Evolutionary conservation across 257 asterid genomes (phyloP).

Genomic region (Asclepias syriaca): DNA sequence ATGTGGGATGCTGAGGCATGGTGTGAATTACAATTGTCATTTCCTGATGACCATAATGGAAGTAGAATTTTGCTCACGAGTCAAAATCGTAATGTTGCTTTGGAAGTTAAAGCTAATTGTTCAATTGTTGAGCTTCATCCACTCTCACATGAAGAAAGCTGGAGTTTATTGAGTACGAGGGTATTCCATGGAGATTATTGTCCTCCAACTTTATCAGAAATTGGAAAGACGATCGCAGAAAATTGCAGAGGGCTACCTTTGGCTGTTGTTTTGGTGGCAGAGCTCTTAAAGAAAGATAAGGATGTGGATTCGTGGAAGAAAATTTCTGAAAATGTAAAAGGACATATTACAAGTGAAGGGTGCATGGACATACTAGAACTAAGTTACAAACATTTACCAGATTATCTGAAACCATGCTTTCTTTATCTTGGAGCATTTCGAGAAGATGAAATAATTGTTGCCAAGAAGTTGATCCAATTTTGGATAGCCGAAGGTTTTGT

Average conservation of each 20-base stretch:
- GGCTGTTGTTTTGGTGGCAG: background rate
- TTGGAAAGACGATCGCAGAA: background rate
- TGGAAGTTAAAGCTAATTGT: background rate
- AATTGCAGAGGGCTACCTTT: constrained; percentile 13
- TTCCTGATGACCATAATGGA: constrained; percentile 3
- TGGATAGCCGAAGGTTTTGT: constrained; percentile 22
- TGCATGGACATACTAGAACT: constrained; percentile 8
- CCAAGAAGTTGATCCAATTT: background rate
- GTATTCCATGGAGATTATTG: background rate
- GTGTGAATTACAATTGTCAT: constrained; percentile 5
- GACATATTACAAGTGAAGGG: background rate
- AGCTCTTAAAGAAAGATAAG: background rate
- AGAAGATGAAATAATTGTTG: constrained; percentile 6
- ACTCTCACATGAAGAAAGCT: constrained; percentile 13
- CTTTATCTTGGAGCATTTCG: constrained; percentile 17
- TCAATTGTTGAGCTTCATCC: background rate
- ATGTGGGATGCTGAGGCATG: background rate
- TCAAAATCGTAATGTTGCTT: background rate
- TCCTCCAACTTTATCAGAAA: background rate
- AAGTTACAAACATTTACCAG: constrained; percentile 9
- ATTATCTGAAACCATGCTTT: constrained; percentile 14
- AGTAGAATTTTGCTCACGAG: constrained; percentile 16
- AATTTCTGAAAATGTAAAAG: constrained; percentile 1
- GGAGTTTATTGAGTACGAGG: constrained; percentile 1
- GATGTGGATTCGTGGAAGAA: background rate